These are phyloP conservation scores for Colletotrichum tabaci DNA, from an alignment of 2,329 filamentous ascomycete genomes.

Conservation along the genomic window DNA sequence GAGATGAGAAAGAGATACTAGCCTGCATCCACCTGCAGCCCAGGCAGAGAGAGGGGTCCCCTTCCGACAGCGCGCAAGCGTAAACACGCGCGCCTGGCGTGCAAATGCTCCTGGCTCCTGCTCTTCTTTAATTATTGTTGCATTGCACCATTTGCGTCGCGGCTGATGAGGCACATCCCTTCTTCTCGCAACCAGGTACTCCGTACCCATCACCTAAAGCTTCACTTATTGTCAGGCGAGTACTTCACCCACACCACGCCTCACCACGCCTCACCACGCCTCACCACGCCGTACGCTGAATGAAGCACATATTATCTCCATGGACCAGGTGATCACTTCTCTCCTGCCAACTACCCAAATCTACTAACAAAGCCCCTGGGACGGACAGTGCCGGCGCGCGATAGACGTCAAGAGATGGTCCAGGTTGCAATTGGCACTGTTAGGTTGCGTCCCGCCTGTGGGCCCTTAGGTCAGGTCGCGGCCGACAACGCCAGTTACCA, in stretches of 20 bases:
- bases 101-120: not conserved
- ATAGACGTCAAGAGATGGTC: conserved; percentile 26
- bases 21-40: conserved; percentile 30
- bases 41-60: conserved; percentile 2
- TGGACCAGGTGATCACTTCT: not conserved
- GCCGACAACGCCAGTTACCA: conserved; percentile 33
- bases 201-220: not conserved
- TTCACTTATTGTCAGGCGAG: not conserved
- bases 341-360: not conserved
- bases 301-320: not conserved
- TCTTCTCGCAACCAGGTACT: not conserved
- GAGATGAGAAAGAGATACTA: conserved; percentile 27
- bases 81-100: conserved; percentile 6
- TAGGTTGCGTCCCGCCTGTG: conserved; percentile 38
- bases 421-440: conserved; percentile 25
- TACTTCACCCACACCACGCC: not conserved
- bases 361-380: not conserved
- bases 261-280: not conserved
- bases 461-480: conserved; percentile 36
- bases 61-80: conserved; percentile 23
- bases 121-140: not conserved
- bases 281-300: not conserved
- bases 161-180: not conserved
- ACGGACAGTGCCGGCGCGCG: conserved; percentile 3
- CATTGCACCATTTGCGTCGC: not conserved